Percentiles rank a stretch among this genome's conserved stretches.
phyloP scores from a whole-genome alignment of 2,329 filamentous ascomycete genomes.

The Stemphylium vesicarium region DNA sequence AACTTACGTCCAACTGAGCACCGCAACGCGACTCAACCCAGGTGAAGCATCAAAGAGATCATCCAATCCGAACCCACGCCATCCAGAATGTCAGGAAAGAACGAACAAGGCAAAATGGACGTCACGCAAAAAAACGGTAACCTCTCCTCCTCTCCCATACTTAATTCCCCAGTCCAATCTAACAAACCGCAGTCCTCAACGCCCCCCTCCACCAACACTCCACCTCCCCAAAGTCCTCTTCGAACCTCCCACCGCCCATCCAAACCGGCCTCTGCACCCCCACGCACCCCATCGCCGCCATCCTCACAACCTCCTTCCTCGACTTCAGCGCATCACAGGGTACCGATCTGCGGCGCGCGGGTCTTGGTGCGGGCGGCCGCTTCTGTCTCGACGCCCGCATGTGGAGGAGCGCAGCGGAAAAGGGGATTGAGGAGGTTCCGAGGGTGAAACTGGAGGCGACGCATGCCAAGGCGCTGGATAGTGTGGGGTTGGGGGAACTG shows the following conservation, averaged over 20 bases:
- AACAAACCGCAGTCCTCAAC: conserved; percentile 25
- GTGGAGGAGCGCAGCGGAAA: conserved; percentile 57
- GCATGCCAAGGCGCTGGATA: conserved; percentile 57
- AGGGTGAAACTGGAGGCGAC: conserved; percentile 59
- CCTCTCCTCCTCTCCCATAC: not conserved
- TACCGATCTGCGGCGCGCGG: conserved; percentile 62
- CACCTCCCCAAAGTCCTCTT: conserved; percentile 3
- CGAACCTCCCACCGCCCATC: conserved; percentile 9
- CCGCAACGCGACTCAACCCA: not conserved
- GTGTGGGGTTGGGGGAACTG: conserved; percentile 55
- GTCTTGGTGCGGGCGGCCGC: conserved; percentile 62
- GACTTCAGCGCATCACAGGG: conserved; percentile 63
- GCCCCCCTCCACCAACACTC: conserved; percentile 36
- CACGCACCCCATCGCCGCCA: conserved; percentile 56
- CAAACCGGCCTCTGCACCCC: conserved; percentile 28
- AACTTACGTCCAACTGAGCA: not conserved
- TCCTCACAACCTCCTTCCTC: conserved; percentile 65
- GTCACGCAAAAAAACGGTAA: conserved; percentile 39
- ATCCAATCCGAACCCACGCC: not conserved
- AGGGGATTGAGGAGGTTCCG: conserved; percentile 34
- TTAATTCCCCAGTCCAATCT: not conserved
- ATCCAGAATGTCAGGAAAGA: conserved; percentile 24
- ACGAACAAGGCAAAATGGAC: conserved; percentile 31
- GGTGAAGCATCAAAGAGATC: not conserved
- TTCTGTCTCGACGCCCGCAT: conserved; percentile 65